phyloP scores from a whole-genome alignment of 1,139 yeast species.

The Debaryomyces subglobosus region DNA sequence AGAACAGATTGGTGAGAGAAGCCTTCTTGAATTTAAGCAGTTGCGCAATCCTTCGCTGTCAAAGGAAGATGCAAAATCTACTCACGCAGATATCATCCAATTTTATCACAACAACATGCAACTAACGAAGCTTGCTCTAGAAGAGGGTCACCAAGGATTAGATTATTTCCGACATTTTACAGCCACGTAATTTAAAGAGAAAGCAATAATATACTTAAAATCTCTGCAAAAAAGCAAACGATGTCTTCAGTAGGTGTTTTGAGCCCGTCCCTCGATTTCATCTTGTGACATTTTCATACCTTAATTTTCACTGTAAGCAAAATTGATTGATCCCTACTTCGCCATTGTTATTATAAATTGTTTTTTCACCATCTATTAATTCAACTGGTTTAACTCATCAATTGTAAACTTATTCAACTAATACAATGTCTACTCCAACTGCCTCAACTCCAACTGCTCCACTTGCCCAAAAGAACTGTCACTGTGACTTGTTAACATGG shows the following conservation, averaged over 20 bases:
- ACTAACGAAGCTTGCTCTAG: slow-evolving; percentile 11
- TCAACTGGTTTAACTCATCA: slow-evolving; percentile 5
- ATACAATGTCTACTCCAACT: slow-evolving; percentile 9
- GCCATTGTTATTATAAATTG: slow-evolving; percentile 1
- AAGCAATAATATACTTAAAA: background rate
- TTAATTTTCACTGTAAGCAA: slow-evolving; percentile 3
- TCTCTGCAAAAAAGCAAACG: background rate
- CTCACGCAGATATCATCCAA: slow-evolving; percentile 13
- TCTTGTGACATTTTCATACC: slow-evolving; percentile 9
- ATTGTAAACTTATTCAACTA: slow-evolving; percentile 5
- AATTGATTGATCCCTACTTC: slow-evolving; percentile 7
- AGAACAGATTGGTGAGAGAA: slow-evolving; percentile 16
- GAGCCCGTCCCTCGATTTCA: slow-evolving; percentile 7
- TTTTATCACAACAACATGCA: slow-evolving; percentile 12
- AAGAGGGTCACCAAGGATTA: background rate
- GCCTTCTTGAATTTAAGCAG: slow-evolving; percentile 14
- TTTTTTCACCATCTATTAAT: slow-evolving; percentile 1
- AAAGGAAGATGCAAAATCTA: slow-evolving; percentile 4
- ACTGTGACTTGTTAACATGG: slow-evolving; percentile 68
- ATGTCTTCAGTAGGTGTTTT: background rate
- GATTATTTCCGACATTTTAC: background rate
- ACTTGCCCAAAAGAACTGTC: slow-evolving; percentile 2
- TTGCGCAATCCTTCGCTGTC: background rate
- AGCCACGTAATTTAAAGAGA: background rate
- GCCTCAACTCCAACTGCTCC: slow-evolving; percentile 5